phyloP scores from a whole-genome alignment of 108 stramenopile species.

The Nitzschia sp. region DNA sequence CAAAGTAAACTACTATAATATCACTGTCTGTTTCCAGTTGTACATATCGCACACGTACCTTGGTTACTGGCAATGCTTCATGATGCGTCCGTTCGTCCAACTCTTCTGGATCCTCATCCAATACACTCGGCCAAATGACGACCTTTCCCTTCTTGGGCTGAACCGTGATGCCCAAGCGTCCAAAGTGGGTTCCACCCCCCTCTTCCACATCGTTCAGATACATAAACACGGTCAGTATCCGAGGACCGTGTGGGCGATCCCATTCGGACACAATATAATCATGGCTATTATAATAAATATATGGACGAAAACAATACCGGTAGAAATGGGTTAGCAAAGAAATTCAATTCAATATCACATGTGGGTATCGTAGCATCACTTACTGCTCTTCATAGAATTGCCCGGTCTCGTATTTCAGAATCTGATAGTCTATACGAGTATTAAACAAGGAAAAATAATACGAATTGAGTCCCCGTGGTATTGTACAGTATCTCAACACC shows the following conservation, averaged over 20 bases:
- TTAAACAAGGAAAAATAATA: no score
- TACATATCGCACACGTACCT: no score
- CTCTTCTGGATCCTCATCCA: constrained; percentile 50
- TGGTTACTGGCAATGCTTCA: constrained; percentile 77
- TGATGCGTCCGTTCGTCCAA: constrained; percentile 78
- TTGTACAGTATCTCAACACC: no score
- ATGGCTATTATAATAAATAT: constrained; percentile 16
- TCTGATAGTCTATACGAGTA: constrained; percentile 61
- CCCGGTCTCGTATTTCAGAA: constrained; percentile 45
- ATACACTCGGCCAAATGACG: constrained; percentile 79
- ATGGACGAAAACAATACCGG: background rate
- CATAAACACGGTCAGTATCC: constrained; percentile 79
- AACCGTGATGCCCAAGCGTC: constrained; percentile 45
- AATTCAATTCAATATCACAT: background rate
- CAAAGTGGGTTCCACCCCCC: constrained; percentile 87
- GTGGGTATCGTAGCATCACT: background rate
- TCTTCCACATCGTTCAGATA: constrained; percentile 91
- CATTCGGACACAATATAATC: constrained; percentile 40
- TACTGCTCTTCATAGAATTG: constrained; percentile 30
- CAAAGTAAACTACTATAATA: no score
- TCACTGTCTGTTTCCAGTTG: no score
- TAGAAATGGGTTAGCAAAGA: constrained; percentile 2
- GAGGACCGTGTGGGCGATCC: constrained; percentile 56
- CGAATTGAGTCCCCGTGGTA: no score
- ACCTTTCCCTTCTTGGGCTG: constrained; percentile 69